Percentiles rank a stretch among this genome's conserved stretches.
These are phyloP conservation scores for Citrus maxima DNA, from an alignment of 345 rosid species.

Conservation along the genomic window DNA sequence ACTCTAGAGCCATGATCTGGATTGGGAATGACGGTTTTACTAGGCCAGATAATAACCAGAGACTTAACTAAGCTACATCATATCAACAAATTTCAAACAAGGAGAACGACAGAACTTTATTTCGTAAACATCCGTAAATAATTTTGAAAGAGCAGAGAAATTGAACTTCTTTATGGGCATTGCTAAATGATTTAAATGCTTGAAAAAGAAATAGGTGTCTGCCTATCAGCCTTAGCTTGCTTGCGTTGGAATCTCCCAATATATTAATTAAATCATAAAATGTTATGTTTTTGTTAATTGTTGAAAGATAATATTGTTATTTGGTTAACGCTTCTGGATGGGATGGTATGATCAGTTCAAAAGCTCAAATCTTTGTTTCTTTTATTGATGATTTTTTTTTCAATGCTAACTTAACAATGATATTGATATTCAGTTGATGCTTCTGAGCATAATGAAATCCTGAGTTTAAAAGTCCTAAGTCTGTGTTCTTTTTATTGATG, in stretches of 20 bases:
- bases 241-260: not conserved
- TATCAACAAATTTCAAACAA: not conserved
- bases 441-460: too few relatives aligned
- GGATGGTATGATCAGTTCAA: not conserved
- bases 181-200: not conserved
- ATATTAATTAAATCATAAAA: too few relatives aligned
- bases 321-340: not conserved
- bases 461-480: too few relatives aligned
- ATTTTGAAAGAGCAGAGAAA: not conserved
- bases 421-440: too few relatives aligned
- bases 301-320: not conserved
- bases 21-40: not conserved
- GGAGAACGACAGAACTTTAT: not conserved
- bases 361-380: not conserved
- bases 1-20: not conserved
- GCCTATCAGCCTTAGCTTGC: not conserved
- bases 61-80: not conserved
- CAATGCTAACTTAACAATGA: not conserved
- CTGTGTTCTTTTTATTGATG: too few relatives aligned
- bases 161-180: not conserved
- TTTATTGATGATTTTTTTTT: not conserved
- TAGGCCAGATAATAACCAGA: not conserved
- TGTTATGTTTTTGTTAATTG: not conserved
- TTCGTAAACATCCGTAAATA: not conserved
- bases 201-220: not conserved